A percentile compares a stretch with the other conserved stretches of the same genome.
These are phyloP conservation scores for Globisporangium parvum DNA, from an alignment of 352 stramenopile species.

Conservation along the genomic window DNA sequence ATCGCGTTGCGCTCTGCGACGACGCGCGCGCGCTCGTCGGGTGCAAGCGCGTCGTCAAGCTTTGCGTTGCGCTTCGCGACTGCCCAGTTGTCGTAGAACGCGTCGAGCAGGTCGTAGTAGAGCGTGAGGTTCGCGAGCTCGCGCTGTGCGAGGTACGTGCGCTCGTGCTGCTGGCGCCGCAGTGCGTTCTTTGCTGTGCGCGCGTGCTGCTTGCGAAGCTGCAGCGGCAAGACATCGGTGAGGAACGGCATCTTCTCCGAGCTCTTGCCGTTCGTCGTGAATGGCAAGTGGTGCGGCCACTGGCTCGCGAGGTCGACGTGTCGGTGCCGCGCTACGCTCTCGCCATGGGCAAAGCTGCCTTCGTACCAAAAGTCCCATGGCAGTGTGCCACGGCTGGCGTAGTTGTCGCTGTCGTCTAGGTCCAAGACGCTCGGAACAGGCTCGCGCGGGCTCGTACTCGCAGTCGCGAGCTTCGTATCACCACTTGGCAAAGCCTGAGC, in stretches of 20 bases:
- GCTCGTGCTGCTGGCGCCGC: slow-evolving; percentile 34
- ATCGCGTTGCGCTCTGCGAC: slow-evolving; percentile 33
- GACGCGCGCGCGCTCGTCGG: slow-evolving; percentile 18
- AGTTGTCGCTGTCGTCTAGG: not conserved
- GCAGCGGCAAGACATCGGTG: slow-evolving; percentile 25
- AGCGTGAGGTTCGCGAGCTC: slow-evolving; percentile 41
- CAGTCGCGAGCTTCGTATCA: not conserved
- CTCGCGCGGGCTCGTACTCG: not conserved
- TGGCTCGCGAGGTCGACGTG: slow-evolving; percentile 40
- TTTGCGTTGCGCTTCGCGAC: slow-evolving; percentile 28
- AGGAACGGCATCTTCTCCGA: slow-evolving; percentile 53
- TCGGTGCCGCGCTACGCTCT: slow-evolving; percentile 49
- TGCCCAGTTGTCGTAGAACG: slow-evolving; percentile 64
- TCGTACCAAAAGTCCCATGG: slow-evolving; percentile 69
- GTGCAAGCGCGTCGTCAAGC: slow-evolving; percentile 22
- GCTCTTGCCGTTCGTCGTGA: slow-evolving; percentile 69
- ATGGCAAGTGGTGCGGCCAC: slow-evolving; percentile 26
- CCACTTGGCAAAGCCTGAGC: not conserved
- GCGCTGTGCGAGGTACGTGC: slow-evolving; percentile 32
- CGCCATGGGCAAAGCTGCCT: slow-evolving; percentile 56
- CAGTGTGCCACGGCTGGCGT: too few species aligned
- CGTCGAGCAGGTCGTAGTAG: slow-evolving; percentile 57
- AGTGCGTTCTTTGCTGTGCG: slow-evolving; percentile 31
- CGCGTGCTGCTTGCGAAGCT: slow-evolving; percentile 30
- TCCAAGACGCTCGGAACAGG: not conserved